These are phyloP conservation scores for Neonectria neomacrospora DNA, from an alignment of 2,329 filamentous ascomycete species.

Conservation along the genomic window DNA sequence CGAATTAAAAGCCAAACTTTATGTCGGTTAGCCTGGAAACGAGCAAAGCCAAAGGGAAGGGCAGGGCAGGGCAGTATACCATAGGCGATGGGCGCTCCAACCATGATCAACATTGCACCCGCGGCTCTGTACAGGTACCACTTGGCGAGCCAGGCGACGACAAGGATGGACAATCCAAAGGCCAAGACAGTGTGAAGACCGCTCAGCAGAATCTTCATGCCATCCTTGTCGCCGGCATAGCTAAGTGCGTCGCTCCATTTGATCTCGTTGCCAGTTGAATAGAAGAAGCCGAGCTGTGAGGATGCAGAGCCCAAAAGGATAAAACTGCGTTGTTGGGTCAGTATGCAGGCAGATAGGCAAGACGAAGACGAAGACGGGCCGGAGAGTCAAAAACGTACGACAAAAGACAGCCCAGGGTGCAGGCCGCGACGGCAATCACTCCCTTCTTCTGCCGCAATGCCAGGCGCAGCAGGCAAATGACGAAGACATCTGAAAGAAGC, in stretches of 20 bases:
- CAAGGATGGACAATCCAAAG: conserved; percentile 36
- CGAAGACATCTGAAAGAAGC: conserved; percentile 42
- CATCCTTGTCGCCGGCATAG: conserved; percentile 46
- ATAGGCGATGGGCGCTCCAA: conserved; percentile 33
- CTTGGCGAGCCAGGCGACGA: conserved; percentile 41
- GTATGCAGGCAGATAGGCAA: conserved; percentile 5
- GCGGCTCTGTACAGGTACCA: conserved; percentile 38
- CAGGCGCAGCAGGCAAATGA: conserved; percentile 42
- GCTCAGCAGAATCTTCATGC: conserved; percentile 48
- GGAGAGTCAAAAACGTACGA: conserved; percentile 32
- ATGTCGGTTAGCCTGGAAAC: conserved; percentile 7
- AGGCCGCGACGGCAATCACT: conserved; percentile 35
- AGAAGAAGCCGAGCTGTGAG: conserved; percentile 48
- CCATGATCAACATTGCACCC: conserved; percentile 33
- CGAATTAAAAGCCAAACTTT: too few species aligned
- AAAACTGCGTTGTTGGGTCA: conserved; percentile 30
- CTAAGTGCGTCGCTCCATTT: conserved; percentile 46
- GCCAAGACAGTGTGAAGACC: conserved; percentile 41
- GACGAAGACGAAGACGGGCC: background rate
- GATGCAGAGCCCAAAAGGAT: conserved; percentile 46
- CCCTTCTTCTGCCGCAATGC: conserved; percentile 43
- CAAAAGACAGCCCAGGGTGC: conserved; percentile 39
- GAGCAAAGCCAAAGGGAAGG: background rate
- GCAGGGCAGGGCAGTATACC: conserved; percentile 31
- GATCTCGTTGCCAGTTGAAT: conserved; percentile 46